phyloP scores from a whole-genome alignment of 2,329 filamentous ascomycete species.

The Mycocentrospora acerina region DNA sequence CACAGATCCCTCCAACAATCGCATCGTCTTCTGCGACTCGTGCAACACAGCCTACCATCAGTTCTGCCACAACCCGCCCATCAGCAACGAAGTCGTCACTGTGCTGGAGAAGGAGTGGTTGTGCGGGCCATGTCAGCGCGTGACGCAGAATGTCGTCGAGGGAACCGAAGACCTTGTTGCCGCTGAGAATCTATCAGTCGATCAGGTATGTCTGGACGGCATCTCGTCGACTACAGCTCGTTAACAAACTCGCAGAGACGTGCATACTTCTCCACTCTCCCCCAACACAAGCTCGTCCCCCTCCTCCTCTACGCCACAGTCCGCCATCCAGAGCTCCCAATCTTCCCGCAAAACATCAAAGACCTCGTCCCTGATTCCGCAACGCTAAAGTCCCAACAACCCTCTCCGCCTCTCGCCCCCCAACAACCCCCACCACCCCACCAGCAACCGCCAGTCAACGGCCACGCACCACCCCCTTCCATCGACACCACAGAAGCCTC shows the following conservation, averaged over 20 bases:
- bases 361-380: conserved; percentile 23
- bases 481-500: conserved; percentile 36
- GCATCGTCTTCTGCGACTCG: conserved; percentile 83
- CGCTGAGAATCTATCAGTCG: conserved; percentile 43
- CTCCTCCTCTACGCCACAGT: conserved; percentile 64
- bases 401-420: conserved; percentile 8
- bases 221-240: not conserved
- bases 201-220: conserved; percentile 40
- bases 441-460: conserved; percentile 35
- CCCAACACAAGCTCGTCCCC: conserved; percentile 63
- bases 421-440: conserved; percentile 7
- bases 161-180: conserved; percentile 43
- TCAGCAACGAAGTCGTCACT: conserved; percentile 68
- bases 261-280: conserved; percentile 62
- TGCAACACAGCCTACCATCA: conserved; percentile 82
- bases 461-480: conserved; percentile 19
- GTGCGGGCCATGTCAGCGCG: conserved; percentile 60
- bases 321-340: conserved; percentile 63
- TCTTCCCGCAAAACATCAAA: conserved; percentile 56
- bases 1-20: conserved; percentile 70
- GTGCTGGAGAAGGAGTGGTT: conserved; percentile 71
- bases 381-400: conserved; percentile 13
- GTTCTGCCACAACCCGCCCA: conserved; percentile 74
- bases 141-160: conserved; percentile 32
- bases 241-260: conserved; percentile 53